phyloP scores from a whole-genome alignment of 768 basidiomycete species.

The Mycena latifolia region DNA sequence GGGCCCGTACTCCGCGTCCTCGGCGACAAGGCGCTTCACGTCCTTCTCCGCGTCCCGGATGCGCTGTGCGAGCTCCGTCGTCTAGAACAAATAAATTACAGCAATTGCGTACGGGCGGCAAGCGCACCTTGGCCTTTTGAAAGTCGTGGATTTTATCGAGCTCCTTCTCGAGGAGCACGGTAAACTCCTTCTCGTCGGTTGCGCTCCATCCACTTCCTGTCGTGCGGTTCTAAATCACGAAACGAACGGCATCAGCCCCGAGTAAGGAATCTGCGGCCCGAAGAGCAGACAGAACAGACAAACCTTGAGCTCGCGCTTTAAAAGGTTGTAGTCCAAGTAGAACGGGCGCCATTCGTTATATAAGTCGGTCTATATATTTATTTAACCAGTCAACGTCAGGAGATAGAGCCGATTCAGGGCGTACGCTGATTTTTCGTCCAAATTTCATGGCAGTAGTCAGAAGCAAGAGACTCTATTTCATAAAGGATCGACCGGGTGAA shows the following conservation, averaged over 20 bases:
- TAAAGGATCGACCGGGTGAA: no score
- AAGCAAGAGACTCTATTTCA: not conserved
- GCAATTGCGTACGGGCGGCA: not conserved
- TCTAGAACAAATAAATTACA: conserved; percentile 59
- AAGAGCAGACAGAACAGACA: conserved; percentile 6
- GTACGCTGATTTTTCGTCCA: conserved; percentile 36
- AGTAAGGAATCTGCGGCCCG: no score
- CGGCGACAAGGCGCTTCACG: conserved; percentile 81
- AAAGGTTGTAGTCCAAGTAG: conserved; percentile 89
- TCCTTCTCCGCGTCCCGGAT: conserved; percentile 87
- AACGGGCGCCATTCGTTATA: conserved; percentile 93
- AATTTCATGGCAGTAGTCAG: conserved; percentile 30
- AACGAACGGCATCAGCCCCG: no score
- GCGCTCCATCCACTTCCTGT: conserved; percentile 75
- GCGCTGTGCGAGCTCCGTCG: conserved; percentile 82
- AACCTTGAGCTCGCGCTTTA: conserved; percentile 92
- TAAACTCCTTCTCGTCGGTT: conserved; percentile 87
- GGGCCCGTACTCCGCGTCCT: conserved; percentile 43
- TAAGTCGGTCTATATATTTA: conserved; percentile 80
- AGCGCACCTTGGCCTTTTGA: conserved; percentile 84
- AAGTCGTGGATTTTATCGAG: conserved; percentile 96
- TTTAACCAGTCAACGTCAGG: not conserved
- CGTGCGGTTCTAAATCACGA: conserved; percentile 56
- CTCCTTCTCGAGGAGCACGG: conserved; percentile 81
- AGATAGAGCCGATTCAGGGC: not conserved